These are phyloP conservation scores for Flagelloscypha sp. DNA, from an alignment of 768 basidiomycete genomes.

Conservation along the genomic window DNA sequence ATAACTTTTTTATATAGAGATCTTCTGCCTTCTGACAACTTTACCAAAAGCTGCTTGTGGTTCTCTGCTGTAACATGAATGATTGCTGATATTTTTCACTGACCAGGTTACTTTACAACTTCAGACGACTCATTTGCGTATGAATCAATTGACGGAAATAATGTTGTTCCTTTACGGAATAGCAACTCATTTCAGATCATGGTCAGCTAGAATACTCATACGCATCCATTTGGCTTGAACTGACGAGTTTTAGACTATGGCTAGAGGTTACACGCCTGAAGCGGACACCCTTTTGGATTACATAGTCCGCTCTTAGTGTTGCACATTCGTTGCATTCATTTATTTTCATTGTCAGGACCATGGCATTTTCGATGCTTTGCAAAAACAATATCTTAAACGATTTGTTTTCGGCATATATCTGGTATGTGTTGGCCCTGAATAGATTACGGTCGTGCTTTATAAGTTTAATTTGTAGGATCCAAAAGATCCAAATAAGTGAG, in stretches of 20 bases:
- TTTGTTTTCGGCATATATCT: conserved; percentile 83
- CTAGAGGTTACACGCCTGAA: conserved; percentile 72
- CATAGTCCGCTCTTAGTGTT: conserved; percentile 39
- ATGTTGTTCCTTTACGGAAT: conserved; percentile 33
- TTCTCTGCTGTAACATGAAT: conserved; percentile 1
- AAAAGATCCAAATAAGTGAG: conserved; percentile 77
- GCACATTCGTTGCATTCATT: conserved; percentile 6
- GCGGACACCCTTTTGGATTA: conserved; percentile 79
- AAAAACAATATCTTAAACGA: conserved; percentile 76
- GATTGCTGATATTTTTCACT: conserved; percentile 4
- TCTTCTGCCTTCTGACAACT: conserved; percentile 73
- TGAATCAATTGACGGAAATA: conserved; percentile 22
- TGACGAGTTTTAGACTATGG: conserved; percentile 40
- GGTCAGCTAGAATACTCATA: conserved; percentile 21
- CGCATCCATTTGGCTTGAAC: background rate
- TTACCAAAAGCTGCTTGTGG: conserved; percentile 40
- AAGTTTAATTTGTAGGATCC: conserved; percentile 48
- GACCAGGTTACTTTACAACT: conserved; percentile 51
- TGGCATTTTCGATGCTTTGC: conserved; percentile 80
- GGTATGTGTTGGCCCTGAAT: conserved; percentile 30
- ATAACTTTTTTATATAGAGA: conserved; percentile 35
- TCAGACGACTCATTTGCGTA: conserved; percentile 33
- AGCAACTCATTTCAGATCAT: conserved; percentile 68
- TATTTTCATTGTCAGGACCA: conserved; percentile 45
- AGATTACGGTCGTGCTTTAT: too few relatives aligned